A percentile compares a stretch with the other conserved stretches of the same genome.
phyloP scores from a whole-genome alignment of 768 basidiomycete species.

The Mycena metata region DNA sequence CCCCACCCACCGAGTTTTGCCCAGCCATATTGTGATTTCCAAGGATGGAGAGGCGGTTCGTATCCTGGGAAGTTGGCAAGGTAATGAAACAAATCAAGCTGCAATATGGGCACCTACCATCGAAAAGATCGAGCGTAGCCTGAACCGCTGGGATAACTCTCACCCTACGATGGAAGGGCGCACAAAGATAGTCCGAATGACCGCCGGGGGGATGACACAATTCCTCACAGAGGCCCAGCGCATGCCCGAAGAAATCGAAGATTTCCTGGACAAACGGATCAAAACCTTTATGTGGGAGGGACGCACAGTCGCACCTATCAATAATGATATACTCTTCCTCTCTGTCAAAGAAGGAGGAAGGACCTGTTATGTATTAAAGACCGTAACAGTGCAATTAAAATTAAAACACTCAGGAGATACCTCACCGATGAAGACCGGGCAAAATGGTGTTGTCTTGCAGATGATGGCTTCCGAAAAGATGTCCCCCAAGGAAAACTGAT shows the following conservation, averaged over 20 bases:
- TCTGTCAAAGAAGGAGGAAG: conserved; percentile 40
- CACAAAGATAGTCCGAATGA: conserved; percentile 43
- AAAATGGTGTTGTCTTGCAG: too few relatives aligned
- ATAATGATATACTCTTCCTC: conserved; percentile 32
- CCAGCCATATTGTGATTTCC: conserved; percentile 18
- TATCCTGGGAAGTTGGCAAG: conserved; percentile 41
- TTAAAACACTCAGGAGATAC: too few relatives aligned
- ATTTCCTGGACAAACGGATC: conserved; percentile 32
- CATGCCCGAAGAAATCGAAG: conserved; percentile 42
- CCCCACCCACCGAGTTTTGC: not conserved
- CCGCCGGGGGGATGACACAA: conserved; percentile 40
- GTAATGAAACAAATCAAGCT: conserved; percentile 35
- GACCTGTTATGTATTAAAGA: too few relatives aligned
- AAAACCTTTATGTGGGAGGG: conserved; percentile 40
- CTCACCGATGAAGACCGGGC: too few relatives aligned
- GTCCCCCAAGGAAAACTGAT: too few relatives aligned
- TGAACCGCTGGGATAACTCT: conserved; percentile 27
- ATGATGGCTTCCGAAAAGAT: too few relatives aligned
- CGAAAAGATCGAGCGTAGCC: conserved; percentile 36
- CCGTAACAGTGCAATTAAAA: too few relatives aligned
- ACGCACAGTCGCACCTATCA: not conserved
- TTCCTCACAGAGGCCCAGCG: conserved; percentile 49
- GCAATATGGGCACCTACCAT: conserved; percentile 36
- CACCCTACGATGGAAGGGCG: conserved; percentile 39
- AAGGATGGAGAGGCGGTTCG: conserved; percentile 34